phyloP scores from a whole-genome alignment of 2,329 filamentous ascomycete genomes.

The Xylariaceae sp. region DNA sequence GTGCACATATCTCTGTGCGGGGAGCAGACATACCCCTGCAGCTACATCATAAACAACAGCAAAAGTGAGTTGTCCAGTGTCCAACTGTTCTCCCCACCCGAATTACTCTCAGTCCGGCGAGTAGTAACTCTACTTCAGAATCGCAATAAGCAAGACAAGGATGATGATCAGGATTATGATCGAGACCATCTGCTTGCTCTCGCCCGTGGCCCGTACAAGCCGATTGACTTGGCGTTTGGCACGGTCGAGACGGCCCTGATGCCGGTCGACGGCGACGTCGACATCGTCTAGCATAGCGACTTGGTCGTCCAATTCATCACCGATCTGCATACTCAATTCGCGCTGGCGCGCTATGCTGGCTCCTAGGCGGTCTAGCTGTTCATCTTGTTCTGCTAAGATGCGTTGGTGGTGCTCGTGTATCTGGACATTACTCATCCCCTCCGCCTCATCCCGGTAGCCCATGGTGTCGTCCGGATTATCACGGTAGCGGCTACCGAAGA shows the following conservation, averaged over 20 bases:
- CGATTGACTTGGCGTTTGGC: conserved; percentile 67
- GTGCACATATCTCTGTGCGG: conserved; percentile 3
- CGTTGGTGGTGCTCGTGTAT: conserved; percentile 79
- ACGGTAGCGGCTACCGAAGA: conserved; percentile 56
- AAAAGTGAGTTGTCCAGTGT: not conserved
- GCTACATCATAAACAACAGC: not conserved
- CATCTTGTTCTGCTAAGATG: conserved; percentile 83
- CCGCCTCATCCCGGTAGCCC: conserved; percentile 57
- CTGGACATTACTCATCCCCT: conserved; percentile 69
- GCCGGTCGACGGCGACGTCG: conserved; percentile 75
- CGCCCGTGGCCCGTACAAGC: conserved; percentile 68
- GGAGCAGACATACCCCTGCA: not conserved
- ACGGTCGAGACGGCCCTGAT: conserved; percentile 68
- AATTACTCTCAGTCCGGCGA: not conserved
- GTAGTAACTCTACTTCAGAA: conserved; percentile 56
- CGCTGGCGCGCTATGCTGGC: conserved; percentile 81
- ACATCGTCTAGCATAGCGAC: conserved; percentile 85
- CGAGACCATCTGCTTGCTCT: conserved; percentile 81
- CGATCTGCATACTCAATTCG: conserved; percentile 91
- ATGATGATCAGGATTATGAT: conserved; percentile 80
- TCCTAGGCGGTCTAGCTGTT: conserved; percentile 84
- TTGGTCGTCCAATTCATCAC: conserved; percentile 89
- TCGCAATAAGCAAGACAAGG: conserved; percentile 73
- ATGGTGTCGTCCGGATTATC: conserved; percentile 58
- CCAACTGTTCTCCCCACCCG: not conserved